phyloP scores from a whole-genome alignment of 73 alveolate species.

The Stentor coeruleus region DNA sequence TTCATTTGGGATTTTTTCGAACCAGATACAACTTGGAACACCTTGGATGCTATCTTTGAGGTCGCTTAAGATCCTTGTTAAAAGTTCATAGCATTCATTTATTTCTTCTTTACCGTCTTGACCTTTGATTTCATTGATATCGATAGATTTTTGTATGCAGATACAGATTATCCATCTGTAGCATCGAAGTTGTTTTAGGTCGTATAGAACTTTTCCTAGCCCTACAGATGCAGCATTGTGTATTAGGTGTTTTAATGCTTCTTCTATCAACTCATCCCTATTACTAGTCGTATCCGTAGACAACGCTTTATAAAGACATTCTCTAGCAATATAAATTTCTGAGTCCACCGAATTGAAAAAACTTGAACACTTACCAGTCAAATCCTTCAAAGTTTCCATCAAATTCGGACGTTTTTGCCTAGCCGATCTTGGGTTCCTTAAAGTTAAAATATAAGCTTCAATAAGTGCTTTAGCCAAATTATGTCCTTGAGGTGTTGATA shows the following conservation, averaged over 20 bases:
- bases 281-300: not conserved
- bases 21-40: not conserved
- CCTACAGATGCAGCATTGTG: conserved; percentile 19
- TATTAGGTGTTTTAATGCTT: conserved; percentile 15
- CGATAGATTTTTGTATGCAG: conserved; percentile 9
- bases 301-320: not conserved
- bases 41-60: not conserved
- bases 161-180: not conserved
- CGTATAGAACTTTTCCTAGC: not conserved
- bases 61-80: not conserved
- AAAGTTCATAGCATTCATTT: not conserved
- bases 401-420: not conserved
- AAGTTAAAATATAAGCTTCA: not conserved
- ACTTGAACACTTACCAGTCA: not conserved
- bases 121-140: conserved; percentile 17
- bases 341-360: conserved; percentile 3
- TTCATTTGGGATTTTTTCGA: not conserved
- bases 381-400: not conserved
- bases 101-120: not conserved
- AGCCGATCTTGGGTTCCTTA: not conserved
- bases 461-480: conserved; percentile 6
- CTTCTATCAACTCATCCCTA: not conserved
- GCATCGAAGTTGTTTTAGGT: not conserved
- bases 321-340: conserved; percentile 8
- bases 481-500: not conserved